Evolutionary conservation across 176 grass and related monocot genomes (phyloP), one percentile per base, ranked within the genome.

Genomic region (Coix lacrymajobi): DNA sequence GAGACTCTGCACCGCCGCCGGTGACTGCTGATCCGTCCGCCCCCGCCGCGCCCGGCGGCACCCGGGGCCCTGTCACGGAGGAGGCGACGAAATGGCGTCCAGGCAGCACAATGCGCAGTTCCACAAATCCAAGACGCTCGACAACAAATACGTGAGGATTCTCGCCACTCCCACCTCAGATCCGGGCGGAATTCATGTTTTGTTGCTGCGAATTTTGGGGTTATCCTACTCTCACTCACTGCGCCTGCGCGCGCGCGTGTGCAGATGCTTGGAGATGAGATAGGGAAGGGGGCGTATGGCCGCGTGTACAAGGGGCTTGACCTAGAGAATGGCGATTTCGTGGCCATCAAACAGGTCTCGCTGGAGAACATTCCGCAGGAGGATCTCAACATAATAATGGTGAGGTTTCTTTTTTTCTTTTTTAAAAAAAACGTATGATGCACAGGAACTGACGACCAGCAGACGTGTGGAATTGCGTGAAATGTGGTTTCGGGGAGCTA

Each of bases 371-470:
- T 96, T 32, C 87, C 87, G 8, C 96, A 94, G 81, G 96, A 99
- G 80, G 96, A 99, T 96, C 96, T 99, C 68, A 99, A 89, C 77
- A 93, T 96, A 39, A 99, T 99, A 66, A 99, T 96, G 96, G 96
- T 96, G 89, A 80, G 68, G n/a, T n/a, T n/a, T n/a, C n/a, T n/a
- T n/a, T 0, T 22, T 81, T 57, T 16, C 16, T 69, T 75, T 60
- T 69, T 8, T 20, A n/a, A 13, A n/a, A n/a, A n/a, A n/a, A n/a
- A n/a, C n/a, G n/a, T 78, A 14, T 61, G 58, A 79, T 43, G 24
- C 17, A 32, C 44, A 68, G 49, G n/a, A 22, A 25, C n/a, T 14
- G 67, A 68, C 0, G 30, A 71, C 28, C 5, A 46, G 58, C 39
- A 62, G 39, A 45, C 61, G 41, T 39, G 37, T 37, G 39, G 20